Evolutionary conservation across 2,329 filamentous ascomycete genomes (phyloP).

Genomic region (Botryosphaeria dothidea): DNA sequence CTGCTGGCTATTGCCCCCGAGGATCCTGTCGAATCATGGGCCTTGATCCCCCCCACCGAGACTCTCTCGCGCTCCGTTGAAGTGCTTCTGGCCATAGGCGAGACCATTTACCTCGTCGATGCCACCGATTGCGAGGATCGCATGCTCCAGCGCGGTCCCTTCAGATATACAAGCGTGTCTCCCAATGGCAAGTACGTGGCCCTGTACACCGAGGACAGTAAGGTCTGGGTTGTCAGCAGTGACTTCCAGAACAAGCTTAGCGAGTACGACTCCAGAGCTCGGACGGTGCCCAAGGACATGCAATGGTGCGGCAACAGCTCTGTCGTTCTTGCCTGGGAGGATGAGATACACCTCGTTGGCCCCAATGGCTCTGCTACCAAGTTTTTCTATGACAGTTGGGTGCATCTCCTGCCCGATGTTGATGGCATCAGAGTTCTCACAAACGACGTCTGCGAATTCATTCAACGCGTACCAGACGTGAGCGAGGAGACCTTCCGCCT

Average conservation of each 20-base stretch:
- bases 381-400: constrained; percentile 87
- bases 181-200: constrained; percentile 88
- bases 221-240: constrained; percentile 88
- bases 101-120: constrained; percentile 85
- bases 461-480: constrained; percentile 88
- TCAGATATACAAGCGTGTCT: constrained; percentile 85
- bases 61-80: constrained; percentile 93
- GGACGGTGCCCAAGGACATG: constrained; percentile 81
- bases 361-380: constrained; percentile 73
- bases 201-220: constrained; percentile 78
- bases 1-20: constrained; percentile 74
- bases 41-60: constrained; percentile 81
- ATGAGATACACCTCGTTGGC: constrained; percentile 92
- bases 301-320: constrained; percentile 97
- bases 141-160: constrained; percentile 87
- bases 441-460: constrained; percentile 92
- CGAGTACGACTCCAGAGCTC: constrained; percentile 86
- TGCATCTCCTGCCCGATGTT: constrained; percentile 83
- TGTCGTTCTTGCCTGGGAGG: constrained; percentile 92
- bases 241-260: constrained; percentile 92
- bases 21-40: constrained; percentile 83
- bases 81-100: constrained; percentile 79
- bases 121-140: constrained; percentile 88
- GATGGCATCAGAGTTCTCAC: constrained; percentile 91
- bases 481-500: constrained; percentile 88